Evolutionary conservation across 2,329 filamentous ascomycete species (phyloP).

Genomic region (Colletotrichum viniferum): DNA sequence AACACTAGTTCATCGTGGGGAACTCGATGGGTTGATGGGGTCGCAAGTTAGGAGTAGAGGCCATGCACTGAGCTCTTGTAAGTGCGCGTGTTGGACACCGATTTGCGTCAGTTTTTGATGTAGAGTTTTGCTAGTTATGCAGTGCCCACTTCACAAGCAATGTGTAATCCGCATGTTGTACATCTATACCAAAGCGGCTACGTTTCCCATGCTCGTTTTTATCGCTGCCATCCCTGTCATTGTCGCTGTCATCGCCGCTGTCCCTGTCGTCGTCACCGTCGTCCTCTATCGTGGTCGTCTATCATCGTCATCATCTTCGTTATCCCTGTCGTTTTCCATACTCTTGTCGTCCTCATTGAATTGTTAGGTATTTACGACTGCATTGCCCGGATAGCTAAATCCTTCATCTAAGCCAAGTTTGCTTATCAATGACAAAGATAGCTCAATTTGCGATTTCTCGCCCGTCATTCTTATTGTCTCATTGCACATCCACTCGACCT

Average conservation of each 20-base stretch:
- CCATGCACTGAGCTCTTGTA: neutral
- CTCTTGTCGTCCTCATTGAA: too few species aligned
- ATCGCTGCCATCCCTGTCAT: too few species aligned
- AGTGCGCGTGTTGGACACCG: neutral
- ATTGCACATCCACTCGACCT: neutral
- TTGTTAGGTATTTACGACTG: rapidly evolving
- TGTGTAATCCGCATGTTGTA: rapidly evolving
- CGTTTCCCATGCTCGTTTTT: rapidly evolving
- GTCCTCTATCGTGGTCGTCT: too few species aligned
- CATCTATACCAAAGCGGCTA: too few species aligned
- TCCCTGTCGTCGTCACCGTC: rapidly evolving
- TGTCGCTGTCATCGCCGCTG: too few species aligned
- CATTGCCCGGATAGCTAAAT: rapidly evolving
- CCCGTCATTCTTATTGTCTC: neutral
- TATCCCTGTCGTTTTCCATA: too few species aligned
- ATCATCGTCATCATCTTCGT: too few species aligned
- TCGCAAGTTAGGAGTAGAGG: neutral
- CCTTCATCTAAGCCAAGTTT: neutral
- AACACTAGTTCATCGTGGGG: neutral
- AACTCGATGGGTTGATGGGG: neutral
- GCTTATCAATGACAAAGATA: neutral
- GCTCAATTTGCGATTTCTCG: neutral
- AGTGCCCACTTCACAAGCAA: too few species aligned
- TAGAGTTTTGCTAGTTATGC: too few species aligned
- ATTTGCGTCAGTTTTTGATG: rapidly evolving